Base-by-base conservation (phyloP, 306 rosid genomes). In the Vicia sativa region DNA sequence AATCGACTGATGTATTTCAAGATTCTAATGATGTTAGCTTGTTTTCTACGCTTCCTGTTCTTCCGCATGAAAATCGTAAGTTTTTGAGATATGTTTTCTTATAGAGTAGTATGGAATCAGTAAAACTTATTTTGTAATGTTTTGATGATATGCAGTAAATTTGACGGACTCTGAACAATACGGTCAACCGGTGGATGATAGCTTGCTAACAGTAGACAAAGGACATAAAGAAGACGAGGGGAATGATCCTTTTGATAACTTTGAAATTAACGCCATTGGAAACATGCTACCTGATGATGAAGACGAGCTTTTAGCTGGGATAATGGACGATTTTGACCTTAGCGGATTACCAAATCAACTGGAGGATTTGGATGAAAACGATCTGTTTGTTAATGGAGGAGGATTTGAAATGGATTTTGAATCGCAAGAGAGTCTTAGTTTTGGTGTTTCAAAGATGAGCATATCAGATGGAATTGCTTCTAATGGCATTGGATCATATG, bases 341-440 rank as follows among this genome's bases (percentile, higher is more conserved):
- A 89, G 87, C 67, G 77, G 87, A 70, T 76, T 91, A 82, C 96
- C 97, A 64, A 89, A 75, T 77, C 97, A 91, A 76, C 71, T 91
- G 28, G 97, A 91, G 80, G 97, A 91, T 66, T 67, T 91, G 85
- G 97, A 89, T 74, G 96, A 87, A 3, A 84, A 79, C 67, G 97
- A 91, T 72, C 75, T 91, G 28, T 91, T 91, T 87, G 91, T 87
- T 71, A 86, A 87, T 83, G 92, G 92, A 45, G 95, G 97, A 13
- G 95, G 96, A 48, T 79, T 91, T 78, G 97, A 91, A 76, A 79
- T 91, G 90, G 97, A 91, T 71, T 89, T 71, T 73, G 97, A 89
- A 21, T 31, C 87, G 18, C 95, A 82, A 63, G 97, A 89, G 5
- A 41, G 75, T 77, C 87, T 87, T 31, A 45, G 73, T 63, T 34